Conservation (phyloP, 345 rosid genomes). For the Acer yangbiense region DNA sequence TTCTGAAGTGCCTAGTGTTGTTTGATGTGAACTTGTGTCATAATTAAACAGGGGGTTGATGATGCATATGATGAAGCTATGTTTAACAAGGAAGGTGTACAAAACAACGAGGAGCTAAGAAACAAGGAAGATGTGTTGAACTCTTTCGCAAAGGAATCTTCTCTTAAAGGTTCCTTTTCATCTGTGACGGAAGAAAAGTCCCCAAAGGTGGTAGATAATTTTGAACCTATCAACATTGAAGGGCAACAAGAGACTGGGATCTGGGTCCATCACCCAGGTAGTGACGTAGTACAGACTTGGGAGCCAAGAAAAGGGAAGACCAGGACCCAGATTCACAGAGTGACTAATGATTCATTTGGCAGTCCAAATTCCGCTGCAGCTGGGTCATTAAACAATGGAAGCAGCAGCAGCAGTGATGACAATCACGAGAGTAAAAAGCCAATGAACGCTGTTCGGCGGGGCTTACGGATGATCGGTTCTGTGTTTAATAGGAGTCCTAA, state of each 20-base stretch:
- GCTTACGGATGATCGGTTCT: conserved; percentile 53
- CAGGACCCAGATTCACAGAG: conserved; percentile 40
- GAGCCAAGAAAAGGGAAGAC: conserved; percentile 83
- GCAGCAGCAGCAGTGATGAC: conserved; percentile 54
- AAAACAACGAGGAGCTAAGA: conserved; percentile 13
- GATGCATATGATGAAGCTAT: conserved; percentile 36
- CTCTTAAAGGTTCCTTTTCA: conserved; percentile 47
- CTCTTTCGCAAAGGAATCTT: conserved; percentile 37
- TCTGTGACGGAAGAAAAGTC: conserved; percentile 50
- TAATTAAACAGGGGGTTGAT: conserved; percentile 36
- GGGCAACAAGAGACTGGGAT: conserved; percentile 78
- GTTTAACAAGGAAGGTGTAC: conserved; percentile 40
- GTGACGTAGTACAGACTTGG: conserved; percentile 73
- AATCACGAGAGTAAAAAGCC: conserved; percentile 43
- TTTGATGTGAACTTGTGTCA: conserved; percentile 19
- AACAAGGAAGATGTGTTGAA: conserved; percentile 44
- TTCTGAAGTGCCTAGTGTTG: not conserved
- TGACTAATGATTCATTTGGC: conserved; percentile 38
- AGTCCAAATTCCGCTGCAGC: conserved; percentile 33
- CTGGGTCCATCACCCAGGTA: conserved; percentile 91
- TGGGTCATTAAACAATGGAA: conserved; percentile 42
- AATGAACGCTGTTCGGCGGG: conserved; percentile 37
- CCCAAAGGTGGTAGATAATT: conserved; percentile 50
- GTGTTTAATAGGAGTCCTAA: conserved; percentile 51
- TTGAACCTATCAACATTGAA: conserved; percentile 76